These are phyloP conservation scores for Aureobasidium sp. DNA, from an alignment of 2,329 filamentous ascomycete species.

Conservation along the genomic window DNA sequence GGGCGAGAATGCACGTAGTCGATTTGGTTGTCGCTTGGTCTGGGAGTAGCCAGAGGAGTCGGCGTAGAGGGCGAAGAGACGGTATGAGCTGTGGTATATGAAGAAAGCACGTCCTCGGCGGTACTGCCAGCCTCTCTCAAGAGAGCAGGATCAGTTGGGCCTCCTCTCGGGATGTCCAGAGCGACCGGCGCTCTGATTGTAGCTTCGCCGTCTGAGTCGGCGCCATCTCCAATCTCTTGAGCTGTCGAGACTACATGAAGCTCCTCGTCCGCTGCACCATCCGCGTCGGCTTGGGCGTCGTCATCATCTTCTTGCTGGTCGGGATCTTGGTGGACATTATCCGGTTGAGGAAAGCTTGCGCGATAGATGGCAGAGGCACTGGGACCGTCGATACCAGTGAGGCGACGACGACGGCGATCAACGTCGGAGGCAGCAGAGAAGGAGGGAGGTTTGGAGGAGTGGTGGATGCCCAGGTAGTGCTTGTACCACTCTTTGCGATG, in stretches of 20 bases:
- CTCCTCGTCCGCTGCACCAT: not conserved
- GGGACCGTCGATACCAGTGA: conserved; percentile 36
- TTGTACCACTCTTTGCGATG: conserved; percentile 59
- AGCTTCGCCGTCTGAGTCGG: conserved; percentile 21
- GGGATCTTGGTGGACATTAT: conserved; percentile 21
- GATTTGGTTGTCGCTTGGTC: not conserved
- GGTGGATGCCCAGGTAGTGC: conserved; percentile 40
- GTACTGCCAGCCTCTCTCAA: conserved; percentile 14
- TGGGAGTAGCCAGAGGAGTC: not conserved
- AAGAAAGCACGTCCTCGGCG: conserved; percentile 16
- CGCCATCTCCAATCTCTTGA: conserved; percentile 18
- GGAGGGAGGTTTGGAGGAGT: conserved; percentile 40
- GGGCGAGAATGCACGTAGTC: not conserved
- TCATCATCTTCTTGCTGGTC: conserved; percentile 24
- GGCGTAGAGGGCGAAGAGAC: not conserved
- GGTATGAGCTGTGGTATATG: conserved; percentile 13
- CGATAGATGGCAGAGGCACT: conserved; percentile 33
- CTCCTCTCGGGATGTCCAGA: conserved; percentile 27
- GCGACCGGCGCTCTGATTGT: conserved; percentile 26
- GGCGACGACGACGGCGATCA: conserved; percentile 33
- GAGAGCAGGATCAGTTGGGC: conserved; percentile 4
- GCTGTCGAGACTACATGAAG: not conserved
- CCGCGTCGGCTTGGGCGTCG: conserved; percentile 22
- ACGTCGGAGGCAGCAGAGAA: conserved; percentile 45
- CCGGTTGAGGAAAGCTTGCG: conserved; percentile 38